Base-by-base conservation (phyloP, 257 asterid species). In the Primulina tabacum region DNA sequence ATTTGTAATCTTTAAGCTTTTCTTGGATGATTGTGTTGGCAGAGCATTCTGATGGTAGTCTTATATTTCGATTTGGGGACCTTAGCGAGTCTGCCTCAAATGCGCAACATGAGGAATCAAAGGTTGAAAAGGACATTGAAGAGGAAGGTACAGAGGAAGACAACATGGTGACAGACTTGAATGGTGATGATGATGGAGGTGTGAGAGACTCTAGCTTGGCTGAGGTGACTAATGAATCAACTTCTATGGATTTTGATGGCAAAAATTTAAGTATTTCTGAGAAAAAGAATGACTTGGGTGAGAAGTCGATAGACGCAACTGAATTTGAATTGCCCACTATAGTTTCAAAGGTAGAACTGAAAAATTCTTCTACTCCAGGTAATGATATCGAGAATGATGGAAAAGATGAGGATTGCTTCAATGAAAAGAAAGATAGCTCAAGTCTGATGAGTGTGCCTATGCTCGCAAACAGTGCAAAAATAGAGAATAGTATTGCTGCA, bases 311-410 rank as follows among this genome's bases (percentile, higher is more conserved):
- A 74, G 70, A 62, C 66, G 38, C 78, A 40, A 66, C 43, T 58
- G 72, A 76, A 55, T 52, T 34, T 62, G 76, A 78, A 60, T 57
- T 72, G 40, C 73, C 78, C 55, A 72, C 71, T 60, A 34, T 73
- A 60, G 4, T 29, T 69, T 83, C 75, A 43, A 33, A 65, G 11
- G 12, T 60, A 29, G 78, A 71, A 37, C 33, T 14, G 7, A 52
- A 68, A 71, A 69, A 32, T 32, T 32, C 66, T 56, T 72, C 69
- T 43, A 18, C 55, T 67, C 52, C 69, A 69, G 69, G 62, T 35
- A 30, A 71, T 40, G 64, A 59, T 64, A 37, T 52, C 7, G 65
- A 79, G 55, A 73, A 62, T 64, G 29, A 4, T 28, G 77, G 26
- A 71, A 57, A 52, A 71, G 69, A 29, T 17, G 75, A 68, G 60